phyloP scores from a whole-genome alignment of 257 asterid genomes.

The Jaltomata sinuosa region DNA sequence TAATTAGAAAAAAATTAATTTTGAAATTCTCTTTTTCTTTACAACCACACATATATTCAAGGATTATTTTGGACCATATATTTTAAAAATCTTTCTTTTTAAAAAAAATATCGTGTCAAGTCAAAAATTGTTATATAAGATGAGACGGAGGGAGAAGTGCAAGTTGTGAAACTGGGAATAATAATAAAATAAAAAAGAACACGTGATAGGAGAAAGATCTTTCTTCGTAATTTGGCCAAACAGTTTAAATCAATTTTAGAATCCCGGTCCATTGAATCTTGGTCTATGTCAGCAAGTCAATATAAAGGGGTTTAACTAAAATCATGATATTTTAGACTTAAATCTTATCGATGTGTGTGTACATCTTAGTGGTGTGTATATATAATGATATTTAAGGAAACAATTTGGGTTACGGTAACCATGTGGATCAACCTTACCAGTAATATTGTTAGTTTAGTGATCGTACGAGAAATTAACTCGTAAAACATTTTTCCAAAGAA shows the following conservation, averaged over 20 bases:
- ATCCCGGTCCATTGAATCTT: background rate
- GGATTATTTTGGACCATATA: no score
- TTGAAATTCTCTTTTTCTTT: no score
- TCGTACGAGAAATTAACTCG: background rate
- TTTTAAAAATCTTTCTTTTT: no score
- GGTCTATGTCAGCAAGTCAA: background rate
- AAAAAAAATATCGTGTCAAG: no score
- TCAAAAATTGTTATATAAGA: no score
- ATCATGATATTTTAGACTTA: background rate
- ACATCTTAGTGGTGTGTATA: background rate
- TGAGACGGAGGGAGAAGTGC: background rate
- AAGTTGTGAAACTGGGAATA: background rate
- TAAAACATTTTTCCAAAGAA: no score
- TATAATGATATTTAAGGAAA: background rate
- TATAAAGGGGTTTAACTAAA: background rate
- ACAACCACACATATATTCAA: no score
- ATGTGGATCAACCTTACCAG: background rate
- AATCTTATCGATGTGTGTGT: background rate
- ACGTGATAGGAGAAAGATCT: slow-evolving; percentile 50
- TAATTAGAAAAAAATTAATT: no score
- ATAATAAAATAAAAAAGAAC: slow-evolving; percentile 26
- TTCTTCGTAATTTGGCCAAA: slow-evolving; percentile 13
- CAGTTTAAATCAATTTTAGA: background rate
- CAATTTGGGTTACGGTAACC: background rate
- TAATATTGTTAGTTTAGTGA: background rate